These are phyloP conservation scores for Erodium trifolium DNA, from an alignment of 441 rosid species.

Conservation along the genomic window DNA sequence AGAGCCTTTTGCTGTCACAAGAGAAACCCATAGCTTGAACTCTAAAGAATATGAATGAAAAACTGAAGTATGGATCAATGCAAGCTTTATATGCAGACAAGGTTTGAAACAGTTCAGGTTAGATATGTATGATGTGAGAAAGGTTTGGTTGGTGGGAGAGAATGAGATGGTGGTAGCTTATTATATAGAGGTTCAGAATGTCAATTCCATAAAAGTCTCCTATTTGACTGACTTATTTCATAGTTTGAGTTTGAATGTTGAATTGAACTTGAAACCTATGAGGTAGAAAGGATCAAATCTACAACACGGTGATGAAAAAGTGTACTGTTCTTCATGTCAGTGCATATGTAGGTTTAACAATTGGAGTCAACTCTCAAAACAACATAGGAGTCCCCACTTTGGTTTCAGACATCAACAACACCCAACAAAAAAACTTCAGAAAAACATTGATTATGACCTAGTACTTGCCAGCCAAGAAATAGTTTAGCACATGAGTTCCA, in stretches of 20 bases:
- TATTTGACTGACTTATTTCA: conserved; percentile 4
- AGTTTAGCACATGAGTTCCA: background rate
- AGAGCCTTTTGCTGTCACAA: background rate
- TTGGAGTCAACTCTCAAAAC: background rate
- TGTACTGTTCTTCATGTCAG: background rate
- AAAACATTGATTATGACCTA: background rate
- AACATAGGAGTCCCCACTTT: background rate
- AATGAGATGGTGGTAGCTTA: background rate
- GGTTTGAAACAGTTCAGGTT: background rate
- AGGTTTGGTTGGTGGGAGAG: background rate
- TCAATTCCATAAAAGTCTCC: background rate
- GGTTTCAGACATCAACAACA: background rate
- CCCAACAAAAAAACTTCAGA: background rate
- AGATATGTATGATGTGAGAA: too few species aligned
- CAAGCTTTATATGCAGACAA: background rate
- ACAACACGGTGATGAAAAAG: background rate
- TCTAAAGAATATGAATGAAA: background rate
- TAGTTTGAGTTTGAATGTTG: background rate
- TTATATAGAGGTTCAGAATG: conserved; percentile 2
- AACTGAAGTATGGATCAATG: background rate
- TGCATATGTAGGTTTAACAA: background rate
- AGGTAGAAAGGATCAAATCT: background rate
- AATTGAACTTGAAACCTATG: background rate
- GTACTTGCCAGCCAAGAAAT: background rate
- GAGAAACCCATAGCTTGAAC: background rate